Evolutionary conservation across 2,329 filamentous ascomycete genomes (phyloP).

Genomic region (Leptographium galeiforme): DNA sequence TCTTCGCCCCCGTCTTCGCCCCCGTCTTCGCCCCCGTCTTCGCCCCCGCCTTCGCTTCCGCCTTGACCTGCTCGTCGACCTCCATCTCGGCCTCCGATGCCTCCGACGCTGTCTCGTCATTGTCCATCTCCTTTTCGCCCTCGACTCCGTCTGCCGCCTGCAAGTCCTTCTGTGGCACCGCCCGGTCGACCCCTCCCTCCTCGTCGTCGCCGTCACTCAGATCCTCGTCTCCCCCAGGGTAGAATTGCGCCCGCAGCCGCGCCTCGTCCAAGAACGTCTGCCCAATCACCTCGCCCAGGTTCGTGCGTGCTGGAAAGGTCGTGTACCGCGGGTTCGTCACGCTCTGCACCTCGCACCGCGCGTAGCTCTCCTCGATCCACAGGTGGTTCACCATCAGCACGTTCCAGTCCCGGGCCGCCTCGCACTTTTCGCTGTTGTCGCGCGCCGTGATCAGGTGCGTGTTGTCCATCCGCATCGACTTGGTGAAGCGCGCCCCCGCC

Average conservation of each 20-base stretch:
- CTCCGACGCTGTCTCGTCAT: slow-evolving; percentile 20
- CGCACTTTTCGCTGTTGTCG: slow-evolving; percentile 80
- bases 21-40: not conserved
- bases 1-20: not conserved
- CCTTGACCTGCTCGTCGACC: not conserved
- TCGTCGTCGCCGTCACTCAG: slow-evolving; percentile 29
- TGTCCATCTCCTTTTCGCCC: slow-evolving; percentile 22
- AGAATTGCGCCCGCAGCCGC: slow-evolving; percentile 52
- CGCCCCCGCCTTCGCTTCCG: not conserved
- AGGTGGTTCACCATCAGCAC: slow-evolving; percentile 85
- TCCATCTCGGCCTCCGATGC: slow-evolving; percentile 4
- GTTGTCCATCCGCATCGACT: slow-evolving; percentile 89
- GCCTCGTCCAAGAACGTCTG: slow-evolving; percentile 66
- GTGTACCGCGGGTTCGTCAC: slow-evolving; percentile 65
- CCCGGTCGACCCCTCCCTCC: not conserved
- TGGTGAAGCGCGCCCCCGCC: slow-evolving; percentile 78
- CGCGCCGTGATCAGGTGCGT: slow-evolving; percentile 92
- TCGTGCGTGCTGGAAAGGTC: slow-evolving; percentile 78
- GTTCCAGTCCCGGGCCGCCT: slow-evolving; percentile 84
- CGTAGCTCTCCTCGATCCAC: slow-evolving; percentile 96
- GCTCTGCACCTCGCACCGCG: slow-evolving; percentile 65
- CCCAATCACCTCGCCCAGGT: slow-evolving; percentile 84
- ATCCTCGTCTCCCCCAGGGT: slow-evolving; percentile 34
- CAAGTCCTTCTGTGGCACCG: not conserved
- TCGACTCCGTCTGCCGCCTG: not conserved